phyloP scores from a whole-genome alignment of 257 asterid genomes.

The Nicotiana benthamiana region DNA sequence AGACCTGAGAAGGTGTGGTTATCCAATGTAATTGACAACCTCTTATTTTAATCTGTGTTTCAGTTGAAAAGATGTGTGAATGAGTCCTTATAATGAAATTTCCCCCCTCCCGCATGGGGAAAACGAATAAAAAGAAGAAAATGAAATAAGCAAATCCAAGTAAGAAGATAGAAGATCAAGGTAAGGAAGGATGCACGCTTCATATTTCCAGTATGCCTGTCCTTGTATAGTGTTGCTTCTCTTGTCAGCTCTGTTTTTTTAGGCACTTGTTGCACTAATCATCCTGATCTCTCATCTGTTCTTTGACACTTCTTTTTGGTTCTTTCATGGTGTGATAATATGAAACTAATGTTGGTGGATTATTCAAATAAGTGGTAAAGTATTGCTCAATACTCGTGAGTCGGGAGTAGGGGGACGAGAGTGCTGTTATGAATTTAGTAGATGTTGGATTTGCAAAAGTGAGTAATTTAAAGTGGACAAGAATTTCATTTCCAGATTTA shows the following conservation, averaged over 20 bases:
- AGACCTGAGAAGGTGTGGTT: conserved; percentile 7
- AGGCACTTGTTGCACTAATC: background rate
- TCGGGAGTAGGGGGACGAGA: background rate
- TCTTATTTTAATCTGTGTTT: background rate
- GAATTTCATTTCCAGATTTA: background rate
- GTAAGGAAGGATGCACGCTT: background rate
- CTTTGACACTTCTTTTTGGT: background rate
- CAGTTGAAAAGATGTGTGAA: background rate
- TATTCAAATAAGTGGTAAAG: background rate
- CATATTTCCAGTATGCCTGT: background rate
- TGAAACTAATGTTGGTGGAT: background rate
- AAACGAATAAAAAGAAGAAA: background rate
- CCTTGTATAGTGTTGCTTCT: background rate
- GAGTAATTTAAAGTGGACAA: background rate
- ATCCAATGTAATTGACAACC: conserved; percentile 2
- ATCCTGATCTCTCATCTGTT: background rate
- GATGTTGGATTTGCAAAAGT: background rate
- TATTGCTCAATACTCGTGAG: background rate
- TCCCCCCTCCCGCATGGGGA: background rate
- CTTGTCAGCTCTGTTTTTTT: background rate
- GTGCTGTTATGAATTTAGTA: background rate
- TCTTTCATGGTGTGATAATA: background rate
- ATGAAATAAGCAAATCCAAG: background rate
- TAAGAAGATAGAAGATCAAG: background rate
- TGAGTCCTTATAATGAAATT: background rate